phyloP scores from a whole-genome alignment of 495 filamentous ascomycete species.

The Penicillium nucicola region DNA sequence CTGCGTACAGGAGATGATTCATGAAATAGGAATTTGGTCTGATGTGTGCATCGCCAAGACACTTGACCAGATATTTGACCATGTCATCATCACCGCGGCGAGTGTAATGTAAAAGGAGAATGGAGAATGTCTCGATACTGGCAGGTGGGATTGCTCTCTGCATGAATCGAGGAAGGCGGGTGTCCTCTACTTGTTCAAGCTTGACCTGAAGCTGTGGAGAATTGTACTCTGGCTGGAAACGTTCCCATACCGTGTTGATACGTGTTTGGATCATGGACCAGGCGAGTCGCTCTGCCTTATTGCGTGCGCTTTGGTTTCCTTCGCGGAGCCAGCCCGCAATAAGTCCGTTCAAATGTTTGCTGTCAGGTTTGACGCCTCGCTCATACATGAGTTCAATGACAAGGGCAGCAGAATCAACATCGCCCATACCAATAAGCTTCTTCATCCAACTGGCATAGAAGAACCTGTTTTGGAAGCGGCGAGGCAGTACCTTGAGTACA shows the following conservation, averaged over 20 bases:
- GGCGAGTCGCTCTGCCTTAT: constrained; percentile 66
- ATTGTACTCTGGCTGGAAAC: constrained; percentile 23
- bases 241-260: constrained; percentile 52
- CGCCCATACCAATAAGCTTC: constrained; percentile 69
- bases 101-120: constrained; percentile 70
- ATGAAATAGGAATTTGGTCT: constrained; percentile 66
- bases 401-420: constrained; percentile 63
- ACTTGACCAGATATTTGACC: constrained; percentile 54
- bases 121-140: constrained; percentile 71
- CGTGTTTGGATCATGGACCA: constrained; percentile 74
- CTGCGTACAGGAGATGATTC: constrained; percentile 68
- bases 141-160: constrained; percentile 51
- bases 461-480: constrained; percentile 67
- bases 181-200: constrained; percentile 10
- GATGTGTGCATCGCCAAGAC: constrained; percentile 57
- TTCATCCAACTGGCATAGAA: constrained; percentile 83
- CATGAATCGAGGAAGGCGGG: constrained; percentile 33
- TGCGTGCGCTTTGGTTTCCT: constrained; percentile 45
- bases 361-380: constrained; percentile 58
- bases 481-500: constrained; percentile 53
- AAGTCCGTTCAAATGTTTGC: constrained; percentile 72
- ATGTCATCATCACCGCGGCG: constrained; percentile 54
- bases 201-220: constrained; percentile 21
- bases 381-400: constrained; percentile 68
- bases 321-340: constrained; percentile 71